Conservation (phyloP, 2,329 filamentous ascomycete species). For the Neoscytalidium dimidiatum region DNA sequence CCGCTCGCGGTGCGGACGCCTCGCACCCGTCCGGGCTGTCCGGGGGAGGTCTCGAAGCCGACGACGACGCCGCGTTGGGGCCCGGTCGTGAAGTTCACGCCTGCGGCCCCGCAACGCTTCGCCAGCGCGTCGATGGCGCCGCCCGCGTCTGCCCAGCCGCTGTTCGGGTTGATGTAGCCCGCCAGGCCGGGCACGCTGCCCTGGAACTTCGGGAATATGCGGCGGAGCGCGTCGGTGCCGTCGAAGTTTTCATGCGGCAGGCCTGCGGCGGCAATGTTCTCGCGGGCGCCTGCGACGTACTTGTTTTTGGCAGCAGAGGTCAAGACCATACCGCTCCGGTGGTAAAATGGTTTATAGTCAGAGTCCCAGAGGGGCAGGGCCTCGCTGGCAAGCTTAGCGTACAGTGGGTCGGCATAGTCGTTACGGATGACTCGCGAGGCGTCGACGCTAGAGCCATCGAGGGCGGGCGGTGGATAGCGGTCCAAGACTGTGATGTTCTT, state of each 20-base stretch:
- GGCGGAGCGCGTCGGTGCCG: background rate
- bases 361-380: constrained; percentile 21
- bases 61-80: constrained; percentile 17
- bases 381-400: constrained; percentile 31
- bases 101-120: constrained; percentile 17
- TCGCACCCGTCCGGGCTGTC: constrained; percentile 11
- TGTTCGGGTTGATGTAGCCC: constrained; percentile 23
- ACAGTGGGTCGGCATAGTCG: constrained; percentile 34
- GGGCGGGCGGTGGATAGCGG: constrained; percentile 20
- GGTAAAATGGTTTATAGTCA: background rate
- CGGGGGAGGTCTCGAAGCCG: constrained; percentile 9
- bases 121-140: constrained; percentile 22
- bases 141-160: constrained; percentile 26
- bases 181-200: background rate
- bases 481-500: constrained; percentile 22
- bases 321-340: background rate
- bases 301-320: background rate
- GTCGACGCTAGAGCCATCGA: constrained; percentile 42
- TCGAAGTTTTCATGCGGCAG: background rate
- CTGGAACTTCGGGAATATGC: background rate
- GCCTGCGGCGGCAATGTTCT: background rate
- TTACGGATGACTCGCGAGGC: constrained; percentile 43
- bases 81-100: constrained; percentile 21
- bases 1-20: constrained; percentile 18
- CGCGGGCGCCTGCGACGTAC: background rate